Conservation (phyloP, 2,329 filamentous ascomycete species). For the Botrytis fragariae region DNA sequence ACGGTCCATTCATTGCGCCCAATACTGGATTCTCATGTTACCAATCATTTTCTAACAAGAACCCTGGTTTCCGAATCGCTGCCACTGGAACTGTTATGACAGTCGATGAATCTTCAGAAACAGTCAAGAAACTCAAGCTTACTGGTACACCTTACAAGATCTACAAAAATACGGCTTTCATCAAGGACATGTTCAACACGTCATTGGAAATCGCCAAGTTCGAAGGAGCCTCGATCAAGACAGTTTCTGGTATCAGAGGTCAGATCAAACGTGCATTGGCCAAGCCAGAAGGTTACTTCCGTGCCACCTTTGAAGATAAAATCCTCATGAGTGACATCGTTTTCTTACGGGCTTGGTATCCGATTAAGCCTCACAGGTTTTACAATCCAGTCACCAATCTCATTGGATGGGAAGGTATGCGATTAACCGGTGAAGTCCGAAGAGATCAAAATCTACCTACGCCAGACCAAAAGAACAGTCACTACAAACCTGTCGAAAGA, state of each 20-base stretch:
- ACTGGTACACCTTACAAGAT: constrained; percentile 94
- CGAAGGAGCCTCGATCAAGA: constrained; percentile 92
- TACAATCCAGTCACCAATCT: constrained; percentile 96
- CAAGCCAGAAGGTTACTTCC: constrained; percentile 93
- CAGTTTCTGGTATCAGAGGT: constrained; percentile 89
- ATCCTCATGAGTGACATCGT: constrained; percentile 95
- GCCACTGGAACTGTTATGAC: constrained; percentile 91
- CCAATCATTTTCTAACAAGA: constrained; percentile 80
- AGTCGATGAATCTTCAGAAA: constrained; percentile 93
- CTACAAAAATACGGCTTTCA: constrained; percentile 98
- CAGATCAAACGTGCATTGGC: constrained; percentile 95
- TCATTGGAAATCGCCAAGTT: constrained; percentile 96
- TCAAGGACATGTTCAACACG: constrained; percentile 97
- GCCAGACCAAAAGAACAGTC: constrained; percentile 77
- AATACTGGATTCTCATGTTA: constrained; percentile 96
- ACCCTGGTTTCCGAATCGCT: constrained; percentile 87
- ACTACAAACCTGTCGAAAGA: constrained; percentile 71
- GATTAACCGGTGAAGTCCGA: constrained; percentile 87
- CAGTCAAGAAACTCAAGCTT: constrained; percentile 98
- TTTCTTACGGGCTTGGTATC: constrained; percentile 95
- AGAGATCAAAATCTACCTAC: constrained; percentile 71
- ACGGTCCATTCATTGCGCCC: constrained; percentile 89
- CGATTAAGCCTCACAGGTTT: constrained; percentile 90
- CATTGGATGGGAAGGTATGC: constrained; percentile 88
- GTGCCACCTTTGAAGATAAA: constrained; percentile 98